phyloP scores from a whole-genome alignment of 495 filamentous ascomycete genomes.

The Xylaria palmicola region DNA sequence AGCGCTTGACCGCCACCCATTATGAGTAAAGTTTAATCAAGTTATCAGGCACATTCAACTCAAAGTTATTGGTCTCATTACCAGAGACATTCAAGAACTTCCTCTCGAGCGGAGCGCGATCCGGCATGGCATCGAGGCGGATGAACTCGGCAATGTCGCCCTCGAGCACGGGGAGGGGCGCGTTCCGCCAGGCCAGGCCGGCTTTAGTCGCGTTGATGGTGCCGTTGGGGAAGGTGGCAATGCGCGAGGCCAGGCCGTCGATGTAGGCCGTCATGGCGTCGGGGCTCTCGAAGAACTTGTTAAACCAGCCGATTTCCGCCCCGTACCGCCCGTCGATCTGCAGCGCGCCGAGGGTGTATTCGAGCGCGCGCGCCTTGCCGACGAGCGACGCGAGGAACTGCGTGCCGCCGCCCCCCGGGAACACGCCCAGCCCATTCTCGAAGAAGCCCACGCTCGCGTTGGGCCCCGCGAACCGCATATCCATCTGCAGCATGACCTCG shows the following conservation, averaged over 20 bases:
- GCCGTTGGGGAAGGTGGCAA: not conserved
- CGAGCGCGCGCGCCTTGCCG: not conserved
- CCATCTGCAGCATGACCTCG: slow-evolving; percentile 25
- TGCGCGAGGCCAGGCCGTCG: not conserved
- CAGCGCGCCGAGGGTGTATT: not conserved
- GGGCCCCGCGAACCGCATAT: slow-evolving; percentile 32
- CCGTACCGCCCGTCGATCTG: not conserved
- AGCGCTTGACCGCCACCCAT: not conserved
- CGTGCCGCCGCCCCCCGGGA: not conserved
- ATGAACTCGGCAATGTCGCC: not conserved
- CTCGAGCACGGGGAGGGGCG: not conserved
- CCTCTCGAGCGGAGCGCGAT: not conserved
- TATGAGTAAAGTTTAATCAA: not conserved
- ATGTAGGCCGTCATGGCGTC: not conserved
- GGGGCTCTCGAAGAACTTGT: not conserved
- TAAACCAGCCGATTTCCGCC: not conserved
- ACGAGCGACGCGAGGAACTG: not conserved
- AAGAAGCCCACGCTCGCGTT: slow-evolving; percentile 15
- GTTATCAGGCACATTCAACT: not conserved
- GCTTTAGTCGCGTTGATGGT: not conserved
- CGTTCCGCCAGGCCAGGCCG: not conserved
- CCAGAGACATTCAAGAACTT: not conserved
- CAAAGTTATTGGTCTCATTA: not conserved
- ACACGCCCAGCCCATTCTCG: slow-evolving; percentile 7
- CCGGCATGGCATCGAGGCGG: not conserved